Evolutionary conservation across 768 basidiomycete species (phyloP).

Genomic region (Boletus reticuloceps): DNA sequence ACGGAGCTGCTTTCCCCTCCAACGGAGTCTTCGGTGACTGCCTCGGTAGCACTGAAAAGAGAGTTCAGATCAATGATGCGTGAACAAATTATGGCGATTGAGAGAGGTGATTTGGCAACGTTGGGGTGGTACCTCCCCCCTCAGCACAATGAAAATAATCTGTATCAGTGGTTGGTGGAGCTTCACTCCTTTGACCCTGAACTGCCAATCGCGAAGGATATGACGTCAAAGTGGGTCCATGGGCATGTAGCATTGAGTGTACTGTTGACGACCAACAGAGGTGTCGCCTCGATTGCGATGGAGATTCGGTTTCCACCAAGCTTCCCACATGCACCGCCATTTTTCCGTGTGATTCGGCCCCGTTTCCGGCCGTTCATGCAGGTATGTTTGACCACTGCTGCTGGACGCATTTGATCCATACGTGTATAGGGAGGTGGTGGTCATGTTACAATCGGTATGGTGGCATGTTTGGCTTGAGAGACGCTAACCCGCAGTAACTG

Average conservation of each 20-base stretch:
- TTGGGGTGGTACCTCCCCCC: conserved; percentile 73
- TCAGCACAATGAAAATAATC: conserved; percentile 62
- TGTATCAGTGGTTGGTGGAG: conserved; percentile 74
- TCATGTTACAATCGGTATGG: conserved; percentile 58
- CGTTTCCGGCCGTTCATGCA: conserved; percentile 68
- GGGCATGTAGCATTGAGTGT: not conserved
- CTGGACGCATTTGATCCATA: not conserved
- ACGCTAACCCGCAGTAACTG: not conserved
- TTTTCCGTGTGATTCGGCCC: conserved; percentile 73
- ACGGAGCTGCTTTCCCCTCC: conserved; percentile 60
- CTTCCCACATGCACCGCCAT: conserved; percentile 70
- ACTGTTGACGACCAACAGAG: conserved; percentile 30
- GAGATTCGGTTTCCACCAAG: conserved; percentile 67
- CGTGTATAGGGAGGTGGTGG: conserved; percentile 56
- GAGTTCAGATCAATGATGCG: conserved; percentile 62
- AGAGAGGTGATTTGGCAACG: conserved; percentile 38
- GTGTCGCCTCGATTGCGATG: conserved; percentile 64
- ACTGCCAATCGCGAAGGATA: conserved; percentile 60
- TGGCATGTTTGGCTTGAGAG: not conserved
- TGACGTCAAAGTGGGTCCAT: conserved; percentile 45
- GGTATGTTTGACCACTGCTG: conserved; percentile 8
- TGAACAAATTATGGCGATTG: conserved; percentile 49
- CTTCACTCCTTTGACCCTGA: conserved; percentile 64
- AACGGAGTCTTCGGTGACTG: conserved; percentile 48
- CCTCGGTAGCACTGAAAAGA: conserved; percentile 55